Evolutionary conservation across 495 filamentous ascomycete genomes (phyloP), one percentile per base, ranked within the genome.

Genomic region (Talaromyces liani): DNA sequence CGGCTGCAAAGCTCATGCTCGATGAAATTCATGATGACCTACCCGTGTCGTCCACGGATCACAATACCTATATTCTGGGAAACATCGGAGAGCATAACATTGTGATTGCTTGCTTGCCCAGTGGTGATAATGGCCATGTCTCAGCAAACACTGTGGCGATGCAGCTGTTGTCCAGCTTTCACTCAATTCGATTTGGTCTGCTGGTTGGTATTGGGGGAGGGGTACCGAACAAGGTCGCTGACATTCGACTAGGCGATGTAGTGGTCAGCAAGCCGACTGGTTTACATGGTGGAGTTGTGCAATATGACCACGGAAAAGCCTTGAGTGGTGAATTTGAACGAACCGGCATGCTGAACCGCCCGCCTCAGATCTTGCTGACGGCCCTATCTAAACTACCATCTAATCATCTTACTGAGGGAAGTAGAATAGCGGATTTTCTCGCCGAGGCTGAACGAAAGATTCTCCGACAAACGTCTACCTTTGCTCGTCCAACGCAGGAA

Each of bases 171-270:
- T 58, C 61, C 36, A 72, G 49, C 9, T 78, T 77, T 45, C 59
- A 60, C 6, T 61, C 58, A 0, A 68, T 79, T n/a, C 71, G 65
- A 25, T 73, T 77, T 61, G 65, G 64, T 18, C 63, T 80, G 69
- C 64, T 77, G 65, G 76, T 79, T 4, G 77, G 70, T 7, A 61
- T 75, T 47, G 70, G 70, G 10, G 72, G 68, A 47, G 70, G 70
- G 39, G 72, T 69, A 12, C 67, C 71, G 6, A 66, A 62, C 51
- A 70, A 20, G 29, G 62, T 20, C 9, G 34, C 60, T 12, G 71
- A 78, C 58, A 65, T 75, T 24, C 67, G 68, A 16, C 66, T 79
- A 9, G 77, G 77, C n/a, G 76, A 78, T 65, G 65, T 80, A 1
- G 75, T 79, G 4, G 71, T 80, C 29, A 71, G 75, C 62, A 62